These are phyloP conservation scores for Athelia psychrophila DNA, from an alignment of 1,284 basidiomycete genomes.

Conservation along the genomic window DNA sequence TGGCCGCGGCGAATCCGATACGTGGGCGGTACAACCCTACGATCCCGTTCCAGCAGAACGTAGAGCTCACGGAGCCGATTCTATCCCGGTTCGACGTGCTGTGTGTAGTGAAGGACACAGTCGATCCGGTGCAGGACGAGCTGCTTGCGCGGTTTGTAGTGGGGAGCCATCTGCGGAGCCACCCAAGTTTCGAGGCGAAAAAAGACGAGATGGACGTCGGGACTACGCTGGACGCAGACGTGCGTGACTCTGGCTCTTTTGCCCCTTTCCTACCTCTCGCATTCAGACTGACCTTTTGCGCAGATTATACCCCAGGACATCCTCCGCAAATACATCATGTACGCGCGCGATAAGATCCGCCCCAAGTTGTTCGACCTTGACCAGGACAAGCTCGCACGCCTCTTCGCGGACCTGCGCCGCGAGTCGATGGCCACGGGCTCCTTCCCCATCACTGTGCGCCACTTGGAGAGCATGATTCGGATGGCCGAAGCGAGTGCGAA, in stretches of 20 bases:
- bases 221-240: constrained; percentile 89
- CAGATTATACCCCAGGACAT: constrained; percentile 97
- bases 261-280: constrained; percentile 2
- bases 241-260: constrained; percentile 36
- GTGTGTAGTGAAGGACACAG: constrained; percentile 97
- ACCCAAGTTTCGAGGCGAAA: constrained; percentile 88
- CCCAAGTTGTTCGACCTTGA: constrained; percentile 95
- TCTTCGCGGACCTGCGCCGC: constrained; percentile 95
- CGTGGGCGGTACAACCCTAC: constrained; percentile 97
- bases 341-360: constrained; percentile 88
- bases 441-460: constrained; percentile 97
- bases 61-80: constrained; percentile 98
- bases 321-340: constrained; percentile 99
- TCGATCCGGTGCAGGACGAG: constrained; percentile 97
- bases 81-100: constrained; percentile 98
- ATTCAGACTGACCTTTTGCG: constrained; percentile 3
- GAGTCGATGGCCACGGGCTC: constrained; percentile 97
- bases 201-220: constrained; percentile 87
- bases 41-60: constrained; percentile 97
- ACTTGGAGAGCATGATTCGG: constrained; percentile 98
- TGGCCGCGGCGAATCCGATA: constrained; percentile 97
- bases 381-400: constrained; percentile 91
- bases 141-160: constrained; percentile 96
- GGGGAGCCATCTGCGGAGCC: constrained; percentile 91
- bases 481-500: constrained; percentile 99